Percentiles rank a stretch among this genome's conserved stretches.
Evolutionary conservation across 2,329 filamentous ascomycete genomes (phyloP).

Genomic region (Fusarium neocosmosporiellum): DNA sequence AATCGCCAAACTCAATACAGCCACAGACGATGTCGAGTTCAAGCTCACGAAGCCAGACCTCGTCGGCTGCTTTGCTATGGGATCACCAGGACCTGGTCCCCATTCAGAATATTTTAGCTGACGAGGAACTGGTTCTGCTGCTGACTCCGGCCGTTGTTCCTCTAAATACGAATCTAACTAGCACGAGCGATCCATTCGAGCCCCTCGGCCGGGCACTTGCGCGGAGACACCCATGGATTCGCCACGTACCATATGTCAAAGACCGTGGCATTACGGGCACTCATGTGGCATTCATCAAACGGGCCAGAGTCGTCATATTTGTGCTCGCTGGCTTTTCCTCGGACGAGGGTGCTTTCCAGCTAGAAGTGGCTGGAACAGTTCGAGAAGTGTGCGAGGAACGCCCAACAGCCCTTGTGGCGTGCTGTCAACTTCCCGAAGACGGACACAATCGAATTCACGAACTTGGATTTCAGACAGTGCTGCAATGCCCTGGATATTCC

Average conservation of each 20-base stretch:
- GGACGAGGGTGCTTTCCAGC: slow-evolving; percentile 62
- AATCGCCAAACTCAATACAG: slow-evolving; percentile 28
- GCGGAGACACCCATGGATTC: slow-evolving; percentile 68
- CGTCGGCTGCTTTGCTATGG: slow-evolving; percentile 49
- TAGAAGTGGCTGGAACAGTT: slow-evolving; percentile 61
- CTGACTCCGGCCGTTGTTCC: slow-evolving; percentile 68
- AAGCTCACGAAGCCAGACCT: slow-evolving; percentile 20
- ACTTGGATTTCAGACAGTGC: slow-evolving; percentile 61
- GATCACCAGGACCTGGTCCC: slow-evolving; percentile 60
- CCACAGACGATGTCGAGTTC: slow-evolving; percentile 36
- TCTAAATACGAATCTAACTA: slow-evolving; percentile 53
- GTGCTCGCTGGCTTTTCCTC: slow-evolving; percentile 64
- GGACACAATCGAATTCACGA: slow-evolving; percentile 49
- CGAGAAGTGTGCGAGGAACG: slow-evolving; percentile 58
- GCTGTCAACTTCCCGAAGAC: slow-evolving; percentile 55
- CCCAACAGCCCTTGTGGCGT: slow-evolving; percentile 64
- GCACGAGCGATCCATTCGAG: slow-evolving; percentile 76
- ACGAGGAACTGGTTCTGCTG: slow-evolving; percentile 68
- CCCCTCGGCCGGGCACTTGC: slow-evolving; percentile 73
- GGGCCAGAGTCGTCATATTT: slow-evolving; percentile 70
- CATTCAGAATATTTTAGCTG: slow-evolving; percentile 56
- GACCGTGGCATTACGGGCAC: slow-evolving; percentile 71
- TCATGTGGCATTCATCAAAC: slow-evolving; percentile 71
- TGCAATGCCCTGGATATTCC: slow-evolving; percentile 62
- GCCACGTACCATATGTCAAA: slow-evolving; percentile 78